Evolutionary conservation across 2,329 filamentous ascomycete species (phyloP), one percentile per base, ranked within the genome.

Genomic region (Phaeosphaeriaceae sp.): DNA sequence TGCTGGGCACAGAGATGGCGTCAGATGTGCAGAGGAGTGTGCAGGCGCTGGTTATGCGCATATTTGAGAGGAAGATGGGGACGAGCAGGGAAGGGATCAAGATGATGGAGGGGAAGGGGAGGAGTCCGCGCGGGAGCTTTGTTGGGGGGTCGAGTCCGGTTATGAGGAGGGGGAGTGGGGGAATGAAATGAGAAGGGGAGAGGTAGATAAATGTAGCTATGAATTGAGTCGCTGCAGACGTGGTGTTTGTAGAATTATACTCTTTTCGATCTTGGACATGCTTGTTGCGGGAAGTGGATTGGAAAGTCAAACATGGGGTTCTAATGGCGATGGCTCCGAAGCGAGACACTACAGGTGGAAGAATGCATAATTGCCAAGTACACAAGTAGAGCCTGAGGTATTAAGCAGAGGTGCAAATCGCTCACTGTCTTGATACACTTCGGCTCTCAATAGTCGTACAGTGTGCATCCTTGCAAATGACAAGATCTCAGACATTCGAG

Each of bases 1-100:
- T 99, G 17, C 82, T 99, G 55, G 87, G 86, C 62, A 91, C 92
- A 60, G 94, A 98, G 65, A 85, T 97, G 67, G 92, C 89, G 11
- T 76, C 85, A 1, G 95, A 99, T 64, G 83, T 98, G 30, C 88
- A 96, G 60, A 79, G 87, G 10, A 91, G 92, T 1, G 83, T 99
- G 44, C 89, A 97, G 61, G 85, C 88, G 0, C 84, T 98, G 23
- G 83, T 97, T 61, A 85, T 90, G 67, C 85, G 94, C 40, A 90
- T 98, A 1, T 96, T 95, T 52, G 94, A 98, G 56, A 58, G 22
- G 19, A 44, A 44, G 8, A 8, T 52, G 15, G 50, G 50, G 1
- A 52, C 75, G 19, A 69, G 71, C 0, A 69, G 59, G 1, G 50
- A 61, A 47, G 62, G 54, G 13, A 68, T 75, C 3, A 55, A 35